These are phyloP conservation scores for Xylariomycetidae sp. DNA, from an alignment of 2,329 filamentous ascomycete species.

Conservation along the genomic window DNA sequence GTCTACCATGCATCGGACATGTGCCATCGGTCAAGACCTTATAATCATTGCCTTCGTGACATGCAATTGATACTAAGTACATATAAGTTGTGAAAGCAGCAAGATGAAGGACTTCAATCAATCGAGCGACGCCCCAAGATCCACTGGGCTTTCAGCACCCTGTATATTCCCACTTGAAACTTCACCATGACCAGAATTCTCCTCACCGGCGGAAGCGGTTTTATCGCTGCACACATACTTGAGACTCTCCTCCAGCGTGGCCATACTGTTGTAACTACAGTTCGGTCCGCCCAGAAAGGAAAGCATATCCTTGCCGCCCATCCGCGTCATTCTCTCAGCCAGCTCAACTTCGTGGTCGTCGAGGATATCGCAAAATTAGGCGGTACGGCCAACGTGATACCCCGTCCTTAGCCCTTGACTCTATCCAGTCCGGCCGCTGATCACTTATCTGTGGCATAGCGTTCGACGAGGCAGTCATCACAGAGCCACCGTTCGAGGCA, in stretches of 20 bases:
- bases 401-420: no score
- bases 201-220: conserved; percentile 40
- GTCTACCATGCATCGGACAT: no score
- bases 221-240: conserved; percentile 46
- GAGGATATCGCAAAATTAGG: conserved; percentile 66
- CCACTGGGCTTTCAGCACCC: no score
- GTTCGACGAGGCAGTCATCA: conserved; percentile 57
- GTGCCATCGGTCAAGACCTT: no score
- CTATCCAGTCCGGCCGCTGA: no score
- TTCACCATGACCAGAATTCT: conserved; percentile 36
- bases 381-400: background rate
- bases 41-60: no score
- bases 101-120: no score
- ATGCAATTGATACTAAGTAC: no score
- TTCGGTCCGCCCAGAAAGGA: conserved; percentile 46
- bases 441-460: conserved; percentile 43
- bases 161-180: no score
- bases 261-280: conserved; percentile 47
- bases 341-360: conserved; percentile 53
- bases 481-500: conserved; percentile 42
- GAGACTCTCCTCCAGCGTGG: conserved; percentile 43
- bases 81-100: no score
- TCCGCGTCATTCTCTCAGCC: conserved; percentile 24
- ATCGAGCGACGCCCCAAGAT: no score
- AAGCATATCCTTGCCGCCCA: conserved; percentile 41